Conservation (phyloP, 75 land plant species). For the Cupressus sempervirens region DNA sequence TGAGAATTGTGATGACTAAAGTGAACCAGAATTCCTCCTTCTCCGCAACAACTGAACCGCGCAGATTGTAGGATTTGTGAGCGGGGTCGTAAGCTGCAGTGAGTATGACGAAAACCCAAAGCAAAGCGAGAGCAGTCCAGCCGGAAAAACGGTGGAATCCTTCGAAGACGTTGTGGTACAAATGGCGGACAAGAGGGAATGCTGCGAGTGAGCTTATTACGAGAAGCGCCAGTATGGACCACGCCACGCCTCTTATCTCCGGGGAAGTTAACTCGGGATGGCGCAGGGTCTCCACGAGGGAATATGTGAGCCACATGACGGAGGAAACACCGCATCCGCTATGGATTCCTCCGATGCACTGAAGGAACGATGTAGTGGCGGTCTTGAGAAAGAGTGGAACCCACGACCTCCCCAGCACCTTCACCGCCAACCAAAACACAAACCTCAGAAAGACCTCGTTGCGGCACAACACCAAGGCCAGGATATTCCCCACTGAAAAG, state of each 20-base stretch:
- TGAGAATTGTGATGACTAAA: too few relatives aligned
- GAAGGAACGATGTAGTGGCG: conserved; percentile 30
- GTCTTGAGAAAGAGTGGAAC: conserved; percentile 50
- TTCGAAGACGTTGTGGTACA: conserved; percentile 60
- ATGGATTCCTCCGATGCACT: conserved; percentile 47
- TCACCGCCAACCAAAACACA: conserved; percentile 39
- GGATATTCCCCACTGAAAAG: too few relatives aligned
- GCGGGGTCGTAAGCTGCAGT: too few relatives aligned
- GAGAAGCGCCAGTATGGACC: conserved; percentile 40
- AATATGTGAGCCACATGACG: conserved; percentile 45
- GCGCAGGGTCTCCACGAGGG: conserved; percentile 21
- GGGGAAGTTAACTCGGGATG: conserved; percentile 19
- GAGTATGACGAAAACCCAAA: conserved; percentile 41
- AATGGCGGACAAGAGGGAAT: conserved; percentile 54
- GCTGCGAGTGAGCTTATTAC: conserved; percentile 38
- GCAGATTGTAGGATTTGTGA: too few relatives aligned
- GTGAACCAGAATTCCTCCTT: too few relatives aligned
- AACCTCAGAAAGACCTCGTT: conserved; percentile 50
- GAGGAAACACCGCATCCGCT: too few relatives aligned
- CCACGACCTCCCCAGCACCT: conserved; percentile 26
- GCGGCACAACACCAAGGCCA: conserved; percentile 38
- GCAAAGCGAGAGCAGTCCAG: conserved; percentile 46
- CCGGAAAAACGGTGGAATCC: conserved; percentile 49
- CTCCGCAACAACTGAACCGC: too few relatives aligned
- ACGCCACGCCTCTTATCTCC: conserved; percentile 23